Evolutionary conservation across 352 stramenopile genomes (phyloP).

Genomic region (Pythium volutum): DNA sequence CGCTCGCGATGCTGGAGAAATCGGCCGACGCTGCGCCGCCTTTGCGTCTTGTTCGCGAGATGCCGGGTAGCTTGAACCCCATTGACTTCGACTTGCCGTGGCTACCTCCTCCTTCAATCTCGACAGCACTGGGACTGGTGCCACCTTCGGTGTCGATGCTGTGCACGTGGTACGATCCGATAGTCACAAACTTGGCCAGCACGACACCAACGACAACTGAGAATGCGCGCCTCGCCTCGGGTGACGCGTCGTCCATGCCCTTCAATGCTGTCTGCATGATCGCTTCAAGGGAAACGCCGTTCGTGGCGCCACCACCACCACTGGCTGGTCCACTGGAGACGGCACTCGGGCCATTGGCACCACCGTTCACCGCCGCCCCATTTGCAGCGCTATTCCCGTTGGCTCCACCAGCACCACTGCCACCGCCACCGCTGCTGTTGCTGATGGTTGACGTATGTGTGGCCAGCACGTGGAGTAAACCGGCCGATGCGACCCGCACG

Average conservation of each 20-base stretch:
- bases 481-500: slow-evolving; percentile 57
- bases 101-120: slow-evolving; percentile 1
- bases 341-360: not conserved
- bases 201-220: slow-evolving; percentile 72
- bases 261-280: slow-evolving; percentile 73
- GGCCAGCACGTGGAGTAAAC: slow-evolving; percentile 61
- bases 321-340: slow-evolving; percentile 1
- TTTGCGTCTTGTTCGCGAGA: slow-evolving; percentile 63
- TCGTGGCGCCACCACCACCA: not conserved
- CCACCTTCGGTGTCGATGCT: slow-evolving; percentile 29
- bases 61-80: slow-evolving; percentile 70
- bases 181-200: slow-evolving; percentile 68
- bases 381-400: slow-evolving; percentile 7
- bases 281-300: slow-evolving; percentile 52
- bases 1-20: slow-evolving; percentile 73
- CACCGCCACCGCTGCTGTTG: not conserved
- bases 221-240: slow-evolving; percentile 57
- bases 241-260: slow-evolving; percentile 69
- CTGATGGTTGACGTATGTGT: slow-evolving; percentile 39
- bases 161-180: slow-evolving; percentile 46
- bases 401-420: not conserved
- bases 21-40: slow-evolving; percentile 37
- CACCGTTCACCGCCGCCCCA: not conserved
- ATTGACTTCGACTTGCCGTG: slow-evolving; percentile 47
- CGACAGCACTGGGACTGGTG: slow-evolving; percentile 3